phyloP scores from a whole-genome alignment of 2,329 filamentous ascomycete species.

The Dactylellina leptospora region DNA sequence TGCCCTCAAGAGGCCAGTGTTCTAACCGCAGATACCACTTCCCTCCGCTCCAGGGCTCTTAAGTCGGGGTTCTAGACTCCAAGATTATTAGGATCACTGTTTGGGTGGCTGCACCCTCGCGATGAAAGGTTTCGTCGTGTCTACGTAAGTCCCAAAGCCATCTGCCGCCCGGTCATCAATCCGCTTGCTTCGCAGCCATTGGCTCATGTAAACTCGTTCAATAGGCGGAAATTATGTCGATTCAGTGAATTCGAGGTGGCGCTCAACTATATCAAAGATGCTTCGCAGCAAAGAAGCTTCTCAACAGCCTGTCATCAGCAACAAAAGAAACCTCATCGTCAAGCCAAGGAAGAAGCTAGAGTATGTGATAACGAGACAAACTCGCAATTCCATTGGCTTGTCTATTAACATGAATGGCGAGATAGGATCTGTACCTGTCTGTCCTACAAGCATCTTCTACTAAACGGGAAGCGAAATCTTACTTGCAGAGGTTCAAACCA shows the following conservation, averaged over 20 bases:
- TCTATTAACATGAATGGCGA: not conserved
- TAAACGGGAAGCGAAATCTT: conserved; percentile 89
- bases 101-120: conserved; percentile 26
- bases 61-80: conserved; percentile 6
- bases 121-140: conserved; percentile 47
- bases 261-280: conserved; percentile 17
- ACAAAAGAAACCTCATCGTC: conserved; percentile 31
- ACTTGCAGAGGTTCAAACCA: conserved; percentile 82
- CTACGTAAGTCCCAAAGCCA: conserved; percentile 31
- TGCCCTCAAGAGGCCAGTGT: conserved; percentile 36
- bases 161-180: not conserved
- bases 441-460: conserved; percentile 88
- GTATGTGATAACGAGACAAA: conserved; percentile 15
- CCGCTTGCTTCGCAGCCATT: not conserved
- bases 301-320: conserved; percentile 16
- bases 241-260: conserved; percentile 24
- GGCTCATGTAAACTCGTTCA: not conserved
- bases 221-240: conserved; percentile 31
- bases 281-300: conserved; percentile 13
- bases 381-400: not conserved
- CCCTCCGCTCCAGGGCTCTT: conserved; percentile 44
- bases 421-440: conserved; percentile 82
- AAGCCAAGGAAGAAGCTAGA: conserved; percentile 39
- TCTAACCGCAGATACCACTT: conserved; percentile 49
- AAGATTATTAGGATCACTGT: not conserved